These are phyloP conservation scores for Hamigera avellanea DNA, from an alignment of 495 filamentous ascomycete species.

Conservation along the genomic window DNA sequence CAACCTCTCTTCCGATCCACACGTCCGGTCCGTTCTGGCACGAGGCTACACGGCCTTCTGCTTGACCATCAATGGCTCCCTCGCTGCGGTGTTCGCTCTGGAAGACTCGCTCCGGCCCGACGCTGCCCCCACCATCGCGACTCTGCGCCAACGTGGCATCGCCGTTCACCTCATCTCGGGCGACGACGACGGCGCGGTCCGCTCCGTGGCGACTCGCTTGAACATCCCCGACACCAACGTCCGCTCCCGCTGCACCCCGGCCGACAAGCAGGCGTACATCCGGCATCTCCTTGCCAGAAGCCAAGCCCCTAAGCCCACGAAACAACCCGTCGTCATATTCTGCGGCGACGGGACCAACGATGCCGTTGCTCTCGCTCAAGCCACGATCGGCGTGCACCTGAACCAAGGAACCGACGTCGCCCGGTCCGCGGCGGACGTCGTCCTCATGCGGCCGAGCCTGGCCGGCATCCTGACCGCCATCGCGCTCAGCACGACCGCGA, in stretches of 20 bases:
- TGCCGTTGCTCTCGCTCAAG: slow-evolving; percentile 58
- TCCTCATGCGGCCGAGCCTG: slow-evolving; percentile 50
- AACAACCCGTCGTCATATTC: slow-evolving; percentile 47
- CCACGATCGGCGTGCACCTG: slow-evolving; percentile 64
- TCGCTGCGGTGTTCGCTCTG: slow-evolving; percentile 49
- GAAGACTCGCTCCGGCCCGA: slow-evolving; percentile 48
- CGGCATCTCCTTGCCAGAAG: slow-evolving; percentile 18
- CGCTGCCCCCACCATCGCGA: slow-evolving; percentile 32
- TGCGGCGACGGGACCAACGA: slow-evolving; percentile 77
- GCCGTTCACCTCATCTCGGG: slow-evolving; percentile 56
- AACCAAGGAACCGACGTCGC: slow-evolving; percentile 53
- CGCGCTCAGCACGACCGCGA: slow-evolving; percentile 41
- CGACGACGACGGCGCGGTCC: slow-evolving; percentile 52
- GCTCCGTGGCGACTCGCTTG: slow-evolving; percentile 38
- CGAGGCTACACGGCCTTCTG: slow-evolving; percentile 50
- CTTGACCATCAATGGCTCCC: slow-evolving; percentile 37
- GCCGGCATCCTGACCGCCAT: slow-evolving; percentile 47
- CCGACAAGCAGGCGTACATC: slow-evolving; percentile 54
- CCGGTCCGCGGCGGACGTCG: slow-evolving; percentile 54
- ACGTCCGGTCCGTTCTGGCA: slow-evolving; percentile 30
- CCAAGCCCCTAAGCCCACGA: slow-evolving; percentile 5
- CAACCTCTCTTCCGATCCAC: slow-evolving; percentile 15
- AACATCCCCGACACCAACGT: slow-evolving; percentile 37
- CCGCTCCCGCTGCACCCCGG: slow-evolving; percentile 41
- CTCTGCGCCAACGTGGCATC: slow-evolving; percentile 45